Conservation (phyloP, 2,329 filamentous ascomycete species). For the Arthroderma uncinatum region DNA sequence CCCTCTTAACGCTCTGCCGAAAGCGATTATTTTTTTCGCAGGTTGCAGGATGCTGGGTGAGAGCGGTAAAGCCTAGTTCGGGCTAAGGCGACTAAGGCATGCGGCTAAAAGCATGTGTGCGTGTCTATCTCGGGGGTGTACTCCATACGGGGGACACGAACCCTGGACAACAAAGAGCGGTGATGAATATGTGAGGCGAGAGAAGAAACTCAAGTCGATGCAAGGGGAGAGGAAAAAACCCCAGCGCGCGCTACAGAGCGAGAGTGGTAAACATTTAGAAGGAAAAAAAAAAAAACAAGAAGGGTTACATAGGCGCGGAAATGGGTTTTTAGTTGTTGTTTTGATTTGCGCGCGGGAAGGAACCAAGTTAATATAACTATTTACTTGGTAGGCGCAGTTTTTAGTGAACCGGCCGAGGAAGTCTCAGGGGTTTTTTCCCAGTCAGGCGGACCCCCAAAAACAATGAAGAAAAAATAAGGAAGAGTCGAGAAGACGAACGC, state of each 20-base stretch:
- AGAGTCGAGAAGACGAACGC: neutral
- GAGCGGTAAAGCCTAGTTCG: slow-evolving; percentile 2
- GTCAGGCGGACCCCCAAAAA: neutral
- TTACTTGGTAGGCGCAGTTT: slow-evolving; percentile 1
- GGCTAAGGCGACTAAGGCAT: slow-evolving; percentile 3
- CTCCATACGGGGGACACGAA: neutral
- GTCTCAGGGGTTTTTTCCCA: neutral
- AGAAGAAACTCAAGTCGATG: neutral
- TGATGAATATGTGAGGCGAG: neutral
- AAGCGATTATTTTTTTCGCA: neutral
- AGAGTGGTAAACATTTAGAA: neutral
- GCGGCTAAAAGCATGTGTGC: slow-evolving; percentile 3
- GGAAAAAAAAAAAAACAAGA: neutral
- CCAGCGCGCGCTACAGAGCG: neutral
- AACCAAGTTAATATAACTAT: slow-evolving; percentile 2
- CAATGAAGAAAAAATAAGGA: neutral
- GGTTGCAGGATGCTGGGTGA: neutral
- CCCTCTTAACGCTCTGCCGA: neutral
- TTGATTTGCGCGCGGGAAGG: slow-evolving; percentile 1
- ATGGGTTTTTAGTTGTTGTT: neutral
- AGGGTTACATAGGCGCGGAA: neutral
- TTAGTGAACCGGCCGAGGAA: neutral
- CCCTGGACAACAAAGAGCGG: slow-evolving; percentile 5
- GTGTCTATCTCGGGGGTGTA: neutral
- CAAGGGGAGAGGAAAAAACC: neutral